Percentiles rank a stretch among this genome's conserved stretches.
phyloP scores from a whole-genome alignment of 441 rosid species.

The Populus hybrid region DNA sequence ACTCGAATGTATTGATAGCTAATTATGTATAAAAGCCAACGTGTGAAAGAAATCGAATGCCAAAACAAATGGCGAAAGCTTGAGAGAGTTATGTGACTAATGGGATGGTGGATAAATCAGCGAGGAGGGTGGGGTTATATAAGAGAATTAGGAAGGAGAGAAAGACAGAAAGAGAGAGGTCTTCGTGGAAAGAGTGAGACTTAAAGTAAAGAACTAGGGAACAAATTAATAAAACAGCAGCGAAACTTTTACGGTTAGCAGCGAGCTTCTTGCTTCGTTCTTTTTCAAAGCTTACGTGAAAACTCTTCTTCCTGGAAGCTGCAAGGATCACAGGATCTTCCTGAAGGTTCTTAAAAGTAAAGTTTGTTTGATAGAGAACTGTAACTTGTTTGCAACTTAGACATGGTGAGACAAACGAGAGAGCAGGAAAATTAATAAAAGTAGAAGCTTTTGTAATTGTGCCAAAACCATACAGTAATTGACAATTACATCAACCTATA shows the following conservation, averaged over 20 bases:
- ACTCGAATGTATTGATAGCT: background rate
- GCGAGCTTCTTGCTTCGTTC: slow-evolving; percentile 32
- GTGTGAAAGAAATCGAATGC: background rate
- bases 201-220: slow-evolving; percentile 14
- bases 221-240: background rate
- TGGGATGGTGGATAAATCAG: slow-evolving; percentile 10
- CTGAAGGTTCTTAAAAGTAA: background rate
- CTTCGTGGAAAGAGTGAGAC: slow-evolving; percentile 39
- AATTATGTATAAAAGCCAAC: background rate
- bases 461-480: background rate
- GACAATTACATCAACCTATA: too few species aligned
- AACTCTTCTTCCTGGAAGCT: slow-evolving; percentile 49
- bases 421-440: background rate
- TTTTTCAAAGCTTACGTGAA: slow-evolving; percentile 10
- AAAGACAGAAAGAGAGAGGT: slow-evolving; percentile 13
- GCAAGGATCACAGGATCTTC: slow-evolving; percentile 24
- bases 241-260: background rate
- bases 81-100: background rate
- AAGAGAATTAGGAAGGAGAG: slow-evolving; percentile 11
- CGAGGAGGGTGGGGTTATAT: slow-evolving; percentile 26
- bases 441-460: background rate
- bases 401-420: background rate
- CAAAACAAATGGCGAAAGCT: background rate
- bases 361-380: background rate
- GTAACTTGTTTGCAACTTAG: background rate